Conservation (phyloP, 257 asterid genomes). For the Ballota nigra region DNA sequence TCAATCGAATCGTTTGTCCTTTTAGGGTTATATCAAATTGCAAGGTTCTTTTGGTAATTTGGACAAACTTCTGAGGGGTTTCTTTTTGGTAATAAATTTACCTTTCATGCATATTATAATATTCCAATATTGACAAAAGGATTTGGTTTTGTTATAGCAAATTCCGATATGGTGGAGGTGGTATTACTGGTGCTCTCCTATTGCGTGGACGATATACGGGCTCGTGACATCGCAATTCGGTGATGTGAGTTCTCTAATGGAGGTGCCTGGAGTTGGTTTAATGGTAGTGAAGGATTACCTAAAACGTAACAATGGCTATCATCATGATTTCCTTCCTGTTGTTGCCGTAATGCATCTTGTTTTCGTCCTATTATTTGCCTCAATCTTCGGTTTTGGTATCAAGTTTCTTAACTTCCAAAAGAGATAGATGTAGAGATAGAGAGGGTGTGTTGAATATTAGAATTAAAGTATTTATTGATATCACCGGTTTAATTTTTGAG, state of each 20-base stretch:
- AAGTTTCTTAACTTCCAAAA: constrained; percentile 54
- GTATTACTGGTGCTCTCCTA: constrained; percentile 53
- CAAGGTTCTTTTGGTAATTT: background rate
- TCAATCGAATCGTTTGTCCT: too few species aligned
- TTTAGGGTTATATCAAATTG: background rate
- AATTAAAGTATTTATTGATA: too few species aligned
- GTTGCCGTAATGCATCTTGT: constrained; percentile 40
- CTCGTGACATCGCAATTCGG: constrained; percentile 43
- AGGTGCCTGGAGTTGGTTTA: constrained; percentile 39
- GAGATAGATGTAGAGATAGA: constrained; percentile 22
- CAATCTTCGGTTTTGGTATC: constrained; percentile 40
- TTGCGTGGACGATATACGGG: constrained; percentile 52
- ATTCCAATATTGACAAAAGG: too few species aligned
- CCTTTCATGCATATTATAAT: too few species aligned
- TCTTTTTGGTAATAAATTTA: background rate
- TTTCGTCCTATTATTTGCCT: constrained; percentile 36
- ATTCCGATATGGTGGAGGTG: constrained; percentile 63
- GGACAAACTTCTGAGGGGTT: background rate
- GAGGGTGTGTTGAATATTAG: too few species aligned
- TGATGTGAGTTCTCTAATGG: constrained; percentile 16
- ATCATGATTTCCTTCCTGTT: constrained; percentile 40
- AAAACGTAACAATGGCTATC: constrained; percentile 29
- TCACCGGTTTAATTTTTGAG: too few species aligned
- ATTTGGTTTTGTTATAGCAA: background rate
- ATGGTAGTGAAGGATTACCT: constrained; percentile 35